These are phyloP conservation scores for Lodderomyces pseudojiufengensis DNA, from an alignment of 1,139 yeast species.

Conservation along the genomic window DNA sequence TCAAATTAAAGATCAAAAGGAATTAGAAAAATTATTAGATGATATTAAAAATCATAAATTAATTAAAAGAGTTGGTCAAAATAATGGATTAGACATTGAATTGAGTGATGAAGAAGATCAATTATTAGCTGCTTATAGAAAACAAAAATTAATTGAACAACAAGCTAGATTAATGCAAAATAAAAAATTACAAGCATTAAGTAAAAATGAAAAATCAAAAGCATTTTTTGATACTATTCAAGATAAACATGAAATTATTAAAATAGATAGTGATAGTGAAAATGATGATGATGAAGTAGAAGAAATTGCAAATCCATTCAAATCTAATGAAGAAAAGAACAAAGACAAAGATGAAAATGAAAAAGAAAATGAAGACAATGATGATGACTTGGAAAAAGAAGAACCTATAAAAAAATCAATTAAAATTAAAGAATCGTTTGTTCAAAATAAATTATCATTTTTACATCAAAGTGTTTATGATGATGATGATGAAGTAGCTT, in stretches of 20 bases:
- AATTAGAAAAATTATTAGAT: constrained; percentile 70
- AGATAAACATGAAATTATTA: constrained; percentile 31
- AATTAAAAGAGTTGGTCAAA: constrained; percentile 51
- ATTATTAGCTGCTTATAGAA: constrained; percentile 48
- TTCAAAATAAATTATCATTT: constrained; percentile 63
- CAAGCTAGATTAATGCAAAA: constrained; percentile 53
- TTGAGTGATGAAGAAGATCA: constrained; percentile 66
- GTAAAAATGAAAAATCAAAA: constrained; percentile 53
- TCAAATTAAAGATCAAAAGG: constrained; percentile 62
- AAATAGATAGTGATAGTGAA: constrained; percentile 28
- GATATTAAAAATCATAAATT: constrained; percentile 84
- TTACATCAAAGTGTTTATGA: constrained; percentile 39
- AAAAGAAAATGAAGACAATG: constrained; percentile 21
- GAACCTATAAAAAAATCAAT: constrained; percentile 21
- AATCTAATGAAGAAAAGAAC: neutral
- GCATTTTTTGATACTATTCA: constrained; percentile 75
- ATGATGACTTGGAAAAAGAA: constrained; percentile 14
- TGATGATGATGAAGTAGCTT: constrained; percentile 27
- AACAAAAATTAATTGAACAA: constrained; percentile 53
- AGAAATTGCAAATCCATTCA: constrained; percentile 6
- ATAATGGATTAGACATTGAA: constrained; percentile 57
- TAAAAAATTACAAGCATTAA: constrained; percentile 45
- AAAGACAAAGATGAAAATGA: constrained; percentile 22
- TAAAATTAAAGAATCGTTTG: constrained; percentile 51
- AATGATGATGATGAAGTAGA: constrained; percentile 14